Conservation (phyloP, 768 basidiomycete genomes). For the Lactarius hengduanensis region DNA sequence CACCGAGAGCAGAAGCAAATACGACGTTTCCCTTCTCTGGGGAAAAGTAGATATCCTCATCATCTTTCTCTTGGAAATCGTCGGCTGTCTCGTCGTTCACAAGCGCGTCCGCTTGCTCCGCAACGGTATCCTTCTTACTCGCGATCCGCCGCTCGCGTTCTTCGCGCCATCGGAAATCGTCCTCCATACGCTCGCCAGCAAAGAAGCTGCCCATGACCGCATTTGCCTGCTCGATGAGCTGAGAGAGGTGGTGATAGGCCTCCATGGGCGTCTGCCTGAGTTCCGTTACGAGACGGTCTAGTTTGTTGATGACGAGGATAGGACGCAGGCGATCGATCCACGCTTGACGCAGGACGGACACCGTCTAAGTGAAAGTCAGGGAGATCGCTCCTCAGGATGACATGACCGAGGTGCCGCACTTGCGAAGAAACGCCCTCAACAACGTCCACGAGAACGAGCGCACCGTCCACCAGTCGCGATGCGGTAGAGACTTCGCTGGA, state of each 20-base stretch:
- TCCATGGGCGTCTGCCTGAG: slow-evolving; percentile 88
- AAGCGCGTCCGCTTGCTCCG: slow-evolving; percentile 56
- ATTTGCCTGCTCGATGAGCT: slow-evolving; percentile 95
- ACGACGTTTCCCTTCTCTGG: slow-evolving; percentile 95
- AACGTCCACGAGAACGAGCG: slow-evolving; percentile 91
- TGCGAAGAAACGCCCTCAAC: slow-evolving; percentile 99
- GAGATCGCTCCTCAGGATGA: not conserved
- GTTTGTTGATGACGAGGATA: slow-evolving; percentile 94
- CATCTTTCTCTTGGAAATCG: slow-evolving; percentile 91
- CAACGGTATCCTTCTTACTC: slow-evolving; percentile 71
- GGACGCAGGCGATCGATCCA: slow-evolving; percentile 88
- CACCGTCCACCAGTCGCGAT: slow-evolving; percentile 91
- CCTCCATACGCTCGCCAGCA: slow-evolving; percentile 94
- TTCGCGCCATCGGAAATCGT: slow-evolving; percentile 92
- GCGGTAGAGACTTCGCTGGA: slow-evolving; percentile 96
- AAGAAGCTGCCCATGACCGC: slow-evolving; percentile 98
- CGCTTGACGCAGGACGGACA: slow-evolving; percentile 92
- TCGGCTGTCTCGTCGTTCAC: slow-evolving; percentile 59
- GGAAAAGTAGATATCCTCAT: slow-evolving; percentile 96
- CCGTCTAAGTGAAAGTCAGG: slow-evolving; percentile 56
- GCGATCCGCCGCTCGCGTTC: slow-evolving; percentile 82
- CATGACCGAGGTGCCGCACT: slow-evolving; percentile 44
- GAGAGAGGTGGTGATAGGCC: slow-evolving; percentile 91
- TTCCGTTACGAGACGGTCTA: slow-evolving; percentile 92
- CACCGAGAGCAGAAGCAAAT: slow-evolving; percentile 93